Evolutionary conservation across 192 early-diverging fungal species (phyloP).

Genomic region (Rhizoclosmatium globosum): DNA sequence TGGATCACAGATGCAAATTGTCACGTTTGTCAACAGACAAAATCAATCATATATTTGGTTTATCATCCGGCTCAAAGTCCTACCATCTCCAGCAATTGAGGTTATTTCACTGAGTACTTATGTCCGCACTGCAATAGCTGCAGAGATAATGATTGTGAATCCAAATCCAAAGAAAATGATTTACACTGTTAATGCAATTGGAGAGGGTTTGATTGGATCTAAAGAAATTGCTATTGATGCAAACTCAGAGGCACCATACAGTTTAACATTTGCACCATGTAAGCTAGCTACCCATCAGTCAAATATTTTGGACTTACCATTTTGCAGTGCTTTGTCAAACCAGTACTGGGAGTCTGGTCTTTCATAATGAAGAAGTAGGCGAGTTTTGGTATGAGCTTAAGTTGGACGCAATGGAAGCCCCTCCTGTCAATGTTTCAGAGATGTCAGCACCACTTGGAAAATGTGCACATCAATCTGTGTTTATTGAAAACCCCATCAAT

Average conservation of each 20-base stretch:
- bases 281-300: slow-evolving; percentile 27
- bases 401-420: slow-evolving; percentile 50
- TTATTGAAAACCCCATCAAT: slow-evolving; percentile 36
- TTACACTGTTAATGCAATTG: slow-evolving; percentile 41
- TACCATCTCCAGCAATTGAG: slow-evolving; percentile 45
- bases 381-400: slow-evolving; percentile 63
- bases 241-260: slow-evolving; percentile 44
- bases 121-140: slow-evolving; percentile 40
- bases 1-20: slow-evolving; percentile 35
- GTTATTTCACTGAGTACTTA: slow-evolving; percentile 39
- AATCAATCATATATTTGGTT: slow-evolving; percentile 61
- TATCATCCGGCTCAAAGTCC: slow-evolving; percentile 42
- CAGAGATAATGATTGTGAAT: slow-evolving; percentile 52
- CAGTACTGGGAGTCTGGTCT: slow-evolving; percentile 46
- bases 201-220: slow-evolving; percentile 45
- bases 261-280: slow-evolving; percentile 53
- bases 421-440: slow-evolving; percentile 41
- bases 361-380: slow-evolving; percentile 51
- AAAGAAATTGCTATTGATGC: slow-evolving; percentile 34
- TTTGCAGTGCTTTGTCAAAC: slow-evolving; percentile 40
- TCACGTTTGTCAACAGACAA: slow-evolving; percentile 54
- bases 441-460: slow-evolving; percentile 58
- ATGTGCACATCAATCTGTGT: slow-evolving; percentile 42
- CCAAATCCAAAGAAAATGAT: slow-evolving; percentile 44
- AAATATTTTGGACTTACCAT: neutral